These are phyloP conservation scores for Ophiostoma perfectum DNA, from an alignment of 2,329 filamentous ascomycete genomes.

Conservation along the genomic window DNA sequence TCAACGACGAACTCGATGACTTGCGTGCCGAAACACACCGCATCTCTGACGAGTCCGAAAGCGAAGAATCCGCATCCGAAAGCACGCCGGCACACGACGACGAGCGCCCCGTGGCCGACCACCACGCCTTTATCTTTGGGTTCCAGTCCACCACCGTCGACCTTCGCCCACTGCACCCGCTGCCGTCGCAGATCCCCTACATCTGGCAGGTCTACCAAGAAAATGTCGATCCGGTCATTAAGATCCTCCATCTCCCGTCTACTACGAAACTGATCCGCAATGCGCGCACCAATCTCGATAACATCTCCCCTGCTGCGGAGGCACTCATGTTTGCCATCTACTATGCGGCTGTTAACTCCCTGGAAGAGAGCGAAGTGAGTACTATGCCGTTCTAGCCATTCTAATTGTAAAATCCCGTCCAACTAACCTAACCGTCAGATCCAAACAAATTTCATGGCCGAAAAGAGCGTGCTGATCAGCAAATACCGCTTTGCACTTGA, in stretches of 20 bases:
- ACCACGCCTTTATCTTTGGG: constrained; percentile 68
- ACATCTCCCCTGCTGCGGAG: constrained; percentile 52
- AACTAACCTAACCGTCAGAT: constrained; percentile 36
- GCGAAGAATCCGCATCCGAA: constrained; percentile 57
- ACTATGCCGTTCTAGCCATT: background rate
- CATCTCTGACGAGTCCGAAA: constrained; percentile 45
- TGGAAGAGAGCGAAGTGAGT: constrained; percentile 54
- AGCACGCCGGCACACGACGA: constrained; percentile 44
- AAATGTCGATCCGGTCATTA: constrained; percentile 45
- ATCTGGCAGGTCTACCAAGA: constrained; percentile 46
- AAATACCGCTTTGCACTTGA: constrained; percentile 52
- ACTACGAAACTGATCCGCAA: constrained; percentile 37
- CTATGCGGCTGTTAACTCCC: constrained; percentile 52
- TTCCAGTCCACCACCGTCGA: constrained; percentile 67
- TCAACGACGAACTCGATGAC: constrained; percentile 60
- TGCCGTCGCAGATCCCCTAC: constrained; percentile 52
- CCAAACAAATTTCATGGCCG: constrained; percentile 44
- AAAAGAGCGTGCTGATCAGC: constrained; percentile 42
- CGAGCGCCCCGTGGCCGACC: constrained; percentile 40
- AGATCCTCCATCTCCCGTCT: constrained; percentile 44
- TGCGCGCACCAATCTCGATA: constrained; percentile 53
- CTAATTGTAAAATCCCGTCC: too few species aligned
- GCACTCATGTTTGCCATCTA: constrained; percentile 61
- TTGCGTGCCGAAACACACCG: constrained; percentile 47
- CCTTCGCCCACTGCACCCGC: constrained; percentile 42